Evolutionary conservation across 1,284 basidiomycete genomes (phyloP), one percentile per base, ranked within the genome.

Genomic region (Cutaneotrichosporon dermatis): DNA sequence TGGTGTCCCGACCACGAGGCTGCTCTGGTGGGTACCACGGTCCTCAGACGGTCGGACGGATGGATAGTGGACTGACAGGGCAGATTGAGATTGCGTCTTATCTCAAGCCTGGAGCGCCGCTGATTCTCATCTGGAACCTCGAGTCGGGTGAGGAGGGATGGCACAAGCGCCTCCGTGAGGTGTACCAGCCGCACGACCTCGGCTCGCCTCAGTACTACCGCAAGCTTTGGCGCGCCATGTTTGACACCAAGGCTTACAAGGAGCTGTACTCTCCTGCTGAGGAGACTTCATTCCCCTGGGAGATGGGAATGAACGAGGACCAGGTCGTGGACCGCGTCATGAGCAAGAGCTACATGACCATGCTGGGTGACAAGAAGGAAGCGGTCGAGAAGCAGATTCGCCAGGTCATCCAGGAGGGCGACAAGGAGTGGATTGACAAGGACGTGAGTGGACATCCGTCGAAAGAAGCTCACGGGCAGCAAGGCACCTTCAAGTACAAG

Each of bases 121-220:
- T 79, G 35, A 67, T 74, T 13, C 66, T 80, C 41, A 72, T 79
- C 35, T 80, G 79, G 76, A 78, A 78, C 58, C 63, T 76, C 15
- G 76, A 78, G 63, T 42, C 52, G 40, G 57, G 67, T 12, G 41
- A 56, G 0, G 58, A 61, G 11, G 51, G 40, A 4, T 72, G 66
- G 64, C 67, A 72, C 33, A 52, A 40, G 4, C 25, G 45, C 4
- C 52, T 75, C 7, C 66, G 70, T 8, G 58, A 67, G 33, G 49
- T 66, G 11, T 77, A 76, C 59, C 52, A 72, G 57, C 66, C 66
- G 0, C 65, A 66, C 44, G 73, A 75, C 50, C 57, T 64, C 8
- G 72, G 67, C 5, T 67, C 71, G 2, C 77, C 77, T 6, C 77
- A 79, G 59, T 76, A 77, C 60, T 74, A 73, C 62, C 71, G 67